phyloP scores from a whole-genome alignment of 768 basidiomycete species.

The Tulasnella sp. region DNA sequence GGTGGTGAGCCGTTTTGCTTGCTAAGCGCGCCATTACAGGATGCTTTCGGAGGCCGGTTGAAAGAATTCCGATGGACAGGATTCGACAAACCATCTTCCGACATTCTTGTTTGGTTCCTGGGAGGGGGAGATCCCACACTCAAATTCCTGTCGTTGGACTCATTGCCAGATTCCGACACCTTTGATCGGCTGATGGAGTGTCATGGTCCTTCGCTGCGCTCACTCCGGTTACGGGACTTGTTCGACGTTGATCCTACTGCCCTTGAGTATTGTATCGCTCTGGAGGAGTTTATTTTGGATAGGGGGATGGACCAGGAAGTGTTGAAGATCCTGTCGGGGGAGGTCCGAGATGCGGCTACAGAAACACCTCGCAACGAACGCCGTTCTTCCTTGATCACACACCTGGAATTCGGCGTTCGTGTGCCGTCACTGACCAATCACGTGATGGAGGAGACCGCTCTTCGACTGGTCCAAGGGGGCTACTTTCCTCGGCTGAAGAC shows the following conservation, averaged over 20 bases:
- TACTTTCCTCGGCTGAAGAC: neutral
- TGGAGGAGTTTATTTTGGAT: slow-evolving; percentile 4
- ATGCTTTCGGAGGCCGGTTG: neutral
- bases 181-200: neutral
- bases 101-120: neutral
- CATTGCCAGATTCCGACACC: neutral
- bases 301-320: neutral
- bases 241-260: neutral
- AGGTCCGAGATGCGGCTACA: neutral
- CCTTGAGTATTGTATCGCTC: neutral
- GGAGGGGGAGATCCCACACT: neutral
- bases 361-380: no score
- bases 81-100: neutral
- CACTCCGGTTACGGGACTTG: neutral
- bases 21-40: neutral
- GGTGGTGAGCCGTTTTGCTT: neutral
- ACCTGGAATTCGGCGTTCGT: slow-evolving; percentile 1
- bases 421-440: neutral
- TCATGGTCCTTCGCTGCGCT: neutral
- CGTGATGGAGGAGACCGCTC: neutral
- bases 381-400: neutral
- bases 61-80: neutral
- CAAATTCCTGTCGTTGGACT: neutral
- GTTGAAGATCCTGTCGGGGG: neutral
- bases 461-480: neutral